A percentile compares a stretch with the other conserved stretches of the same genome.
These are phyloP conservation scores for Scutellaria barbata DNA, from an alignment of 257 asterid species.

Conservation along the genomic window DNA sequence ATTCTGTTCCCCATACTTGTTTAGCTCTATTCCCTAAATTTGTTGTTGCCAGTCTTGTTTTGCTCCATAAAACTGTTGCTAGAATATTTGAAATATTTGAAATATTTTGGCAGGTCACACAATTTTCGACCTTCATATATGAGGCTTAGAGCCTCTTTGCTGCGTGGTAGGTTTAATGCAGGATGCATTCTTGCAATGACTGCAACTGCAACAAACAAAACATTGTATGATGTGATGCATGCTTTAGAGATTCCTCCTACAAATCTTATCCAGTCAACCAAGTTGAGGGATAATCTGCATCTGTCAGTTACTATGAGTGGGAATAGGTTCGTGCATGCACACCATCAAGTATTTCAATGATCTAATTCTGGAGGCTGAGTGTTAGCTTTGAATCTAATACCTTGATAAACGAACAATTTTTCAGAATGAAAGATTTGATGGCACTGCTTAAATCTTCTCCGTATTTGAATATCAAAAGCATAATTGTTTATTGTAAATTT, in stretches of 20 bases:
- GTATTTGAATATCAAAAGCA: constrained; percentile 72
- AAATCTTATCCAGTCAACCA: constrained; percentile 68
- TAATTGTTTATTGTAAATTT: constrained; percentile 91
- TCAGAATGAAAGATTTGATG: constrained; percentile 81
- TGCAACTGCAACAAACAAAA: constrained; percentile 88
- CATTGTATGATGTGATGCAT: constrained; percentile 74
- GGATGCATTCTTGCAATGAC: constrained; percentile 97
- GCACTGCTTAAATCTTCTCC: constrained; percentile 74
- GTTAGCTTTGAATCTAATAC: constrained; percentile 22
- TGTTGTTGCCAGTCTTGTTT: neutral
- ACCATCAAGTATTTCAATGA: constrained; percentile 14
- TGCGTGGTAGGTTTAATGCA: constrained; percentile 68
- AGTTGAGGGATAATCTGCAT: constrained; percentile 84
- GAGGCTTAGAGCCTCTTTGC: constrained; percentile 93
- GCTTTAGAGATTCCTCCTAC: constrained; percentile 78
- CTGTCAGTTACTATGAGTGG: constrained; percentile 74
- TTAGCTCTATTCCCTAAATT: constrained; percentile 1
- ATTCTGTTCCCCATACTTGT: constrained; percentile 4
- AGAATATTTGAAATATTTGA: constrained; percentile 8
- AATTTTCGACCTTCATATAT: constrained; percentile 98
- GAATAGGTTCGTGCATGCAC: constrained; percentile 58
- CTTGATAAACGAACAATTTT: constrained; percentile 28
- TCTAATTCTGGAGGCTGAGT: constrained; percentile 28
- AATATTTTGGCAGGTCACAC: constrained; percentile 80
- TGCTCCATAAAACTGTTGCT: neutral